These are phyloP conservation scores for Hortaea sp. DNA, from an alignment of 2,329 filamentous ascomycete genomes.

Conservation along the genomic window DNA sequence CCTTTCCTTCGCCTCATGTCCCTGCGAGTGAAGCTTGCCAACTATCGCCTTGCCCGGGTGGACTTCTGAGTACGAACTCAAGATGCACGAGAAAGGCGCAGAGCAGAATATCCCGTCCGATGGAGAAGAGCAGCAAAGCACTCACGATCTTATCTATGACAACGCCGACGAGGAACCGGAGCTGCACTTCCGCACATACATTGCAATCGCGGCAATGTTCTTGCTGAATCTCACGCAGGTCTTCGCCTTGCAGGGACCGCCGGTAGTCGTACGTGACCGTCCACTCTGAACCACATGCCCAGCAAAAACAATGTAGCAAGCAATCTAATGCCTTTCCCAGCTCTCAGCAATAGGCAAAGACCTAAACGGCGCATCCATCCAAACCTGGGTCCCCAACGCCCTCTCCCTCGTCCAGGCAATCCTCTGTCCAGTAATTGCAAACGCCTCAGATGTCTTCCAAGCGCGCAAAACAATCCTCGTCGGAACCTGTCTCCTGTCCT, in stretches of 20 bases:
- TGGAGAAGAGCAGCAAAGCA: not conserved
- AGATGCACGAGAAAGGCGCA: no score
- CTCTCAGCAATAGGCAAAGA: slow-evolving; percentile 6
- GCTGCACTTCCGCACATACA: slow-evolving; percentile 5
- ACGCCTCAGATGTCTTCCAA: slow-evolving; percentile 11
- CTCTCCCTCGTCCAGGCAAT: slow-evolving; percentile 11
- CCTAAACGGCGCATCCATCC: slow-evolving; percentile 1
- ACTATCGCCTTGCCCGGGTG: no score
- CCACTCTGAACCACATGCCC: no score
- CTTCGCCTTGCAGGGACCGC: slow-evolving; percentile 10
- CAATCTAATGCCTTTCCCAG: not conserved
- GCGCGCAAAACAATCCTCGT: slow-evolving; percentile 11
- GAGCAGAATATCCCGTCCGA: no score
- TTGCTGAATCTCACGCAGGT: slow-evolving; percentile 9
- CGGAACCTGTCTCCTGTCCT: slow-evolving; percentile 3
- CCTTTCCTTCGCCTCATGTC: no score
- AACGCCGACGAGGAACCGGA: slow-evolving; percentile 9
- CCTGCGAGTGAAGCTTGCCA: no score
- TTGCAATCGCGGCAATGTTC: slow-evolving; percentile 9
- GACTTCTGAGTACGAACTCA: no score
- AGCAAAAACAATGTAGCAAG: not conserved
- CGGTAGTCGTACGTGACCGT: slow-evolving; percentile 4
- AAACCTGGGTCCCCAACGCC: slow-evolving; percentile 11
- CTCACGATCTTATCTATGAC: slow-evolving; percentile 3
- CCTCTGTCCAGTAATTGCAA: slow-evolving; percentile 8